Base-by-base conservation (phyloP, 345 rosid genomes). In the Viola odorata region DNA sequence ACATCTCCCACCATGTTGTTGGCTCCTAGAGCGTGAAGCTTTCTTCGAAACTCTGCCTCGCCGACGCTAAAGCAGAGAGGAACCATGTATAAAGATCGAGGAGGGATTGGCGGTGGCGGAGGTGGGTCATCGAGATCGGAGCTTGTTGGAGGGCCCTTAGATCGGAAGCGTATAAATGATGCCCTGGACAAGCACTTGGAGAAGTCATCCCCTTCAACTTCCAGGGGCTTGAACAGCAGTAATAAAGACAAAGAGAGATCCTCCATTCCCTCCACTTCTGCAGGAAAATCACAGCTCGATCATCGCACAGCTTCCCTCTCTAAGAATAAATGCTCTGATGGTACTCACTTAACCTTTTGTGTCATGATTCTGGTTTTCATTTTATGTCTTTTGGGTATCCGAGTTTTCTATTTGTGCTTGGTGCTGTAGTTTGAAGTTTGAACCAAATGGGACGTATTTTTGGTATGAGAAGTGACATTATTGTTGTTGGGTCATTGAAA, bases 151-250 rank as follows among this genome's bases (percentile, higher is more conserved):
- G 91, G 87, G 50, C 73, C 78, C 54, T 64, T 80, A 55, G 98
- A 91, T 81, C 92, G 96, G 37, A 84, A 83, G 77, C 86, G 96
- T 64, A 85, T 91, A 75, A 89, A 84, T 49, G 94, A 89, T 71
- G 95, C 89, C 55, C 82, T 91, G 65, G 98, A 91, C 68, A 89
- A 85, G 77, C 96, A 91, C 59, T 80, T 91, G 0, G 91, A 85
- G 83, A 91, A 89, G 82, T 79, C 92, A 5, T 89, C 96, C 36
- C 91, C 96, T 50, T 88, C 95, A 14, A 84, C 97, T 64, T 88
- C 97, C 38, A 80, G 91, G 69, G 80, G 68, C 57, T 69, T 83
- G 77, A 71, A 67, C 58, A 73, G 73, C 41, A 32, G 14, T 52
- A 52, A 38, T 60, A 86, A 82, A 73, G 96, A 86, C 50, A 82